Percentiles rank a stretch among this genome's conserved stretches.
Evolutionary conservation across 371 early-diverging fungal genomes (phyloP).

Genomic region (Nematocida minor): DNA sequence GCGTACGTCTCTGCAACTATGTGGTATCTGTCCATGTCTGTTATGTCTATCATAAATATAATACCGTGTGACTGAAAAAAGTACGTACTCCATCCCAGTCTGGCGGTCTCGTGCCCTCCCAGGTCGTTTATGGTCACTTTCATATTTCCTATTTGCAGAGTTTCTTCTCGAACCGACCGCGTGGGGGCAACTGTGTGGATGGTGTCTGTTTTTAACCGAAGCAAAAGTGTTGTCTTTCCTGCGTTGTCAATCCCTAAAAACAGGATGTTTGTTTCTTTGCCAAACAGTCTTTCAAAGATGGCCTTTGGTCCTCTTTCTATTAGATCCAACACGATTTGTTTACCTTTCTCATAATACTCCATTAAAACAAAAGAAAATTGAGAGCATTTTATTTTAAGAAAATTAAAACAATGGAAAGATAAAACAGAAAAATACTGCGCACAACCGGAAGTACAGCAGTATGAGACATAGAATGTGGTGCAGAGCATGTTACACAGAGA

Average conservation of each 20-base stretch:
- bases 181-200: slow-evolving; percentile 89
- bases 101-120: slow-evolving; percentile 64
- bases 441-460: no score
- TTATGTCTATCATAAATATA: slow-evolving; percentile 65
- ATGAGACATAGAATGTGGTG: no score
- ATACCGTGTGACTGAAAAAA: slow-evolving; percentile 64
- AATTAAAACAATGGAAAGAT: background rate
- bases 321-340: slow-evolving; percentile 20
- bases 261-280: slow-evolving; percentile 88
- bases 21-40: slow-evolving; percentile 58
- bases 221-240: slow-evolving; percentile 95
- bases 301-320: slow-evolving; percentile 46
- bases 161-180: slow-evolving; percentile 68
- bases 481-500: no score
- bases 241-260: slow-evolving; percentile 99
- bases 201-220: slow-evolving; percentile 95
- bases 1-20: slow-evolving; percentile 62
- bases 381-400: slow-evolving; percentile 2
- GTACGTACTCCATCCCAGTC: slow-evolving; percentile 64
- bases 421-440: background rate
- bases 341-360: slow-evolving; percentile 32
- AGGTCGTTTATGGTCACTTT: slow-evolving; percentile 62
- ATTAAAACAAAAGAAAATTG: slow-evolving; percentile 44
- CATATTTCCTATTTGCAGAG: slow-evolving; percentile 64
- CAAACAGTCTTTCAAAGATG: slow-evolving; percentile 56